Percentiles rank a stretch among this genome's conserved stretches.
phyloP scores from a whole-genome alignment of 2,329 filamentous ascomycete species.

The Fusarium cicatricum region DNA sequence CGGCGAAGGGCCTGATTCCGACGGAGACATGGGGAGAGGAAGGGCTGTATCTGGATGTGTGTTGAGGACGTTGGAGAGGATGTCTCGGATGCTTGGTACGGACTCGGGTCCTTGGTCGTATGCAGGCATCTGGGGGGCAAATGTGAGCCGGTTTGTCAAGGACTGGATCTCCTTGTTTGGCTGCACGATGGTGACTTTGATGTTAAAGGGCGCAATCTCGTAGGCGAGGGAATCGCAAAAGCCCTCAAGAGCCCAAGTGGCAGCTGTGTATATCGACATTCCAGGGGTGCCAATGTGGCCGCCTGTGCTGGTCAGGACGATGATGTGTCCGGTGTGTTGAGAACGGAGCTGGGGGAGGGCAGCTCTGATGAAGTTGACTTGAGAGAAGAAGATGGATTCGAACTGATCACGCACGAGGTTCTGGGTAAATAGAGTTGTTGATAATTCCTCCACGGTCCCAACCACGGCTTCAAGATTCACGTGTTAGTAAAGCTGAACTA shows the following conservation, averaged over 20 bases:
- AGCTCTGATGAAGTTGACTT: constrained; percentile 95
- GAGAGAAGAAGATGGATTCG: constrained; percentile 93
- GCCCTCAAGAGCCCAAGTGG: constrained; percentile 93
- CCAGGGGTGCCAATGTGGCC: constrained; percentile 94
- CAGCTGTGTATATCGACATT: constrained; percentile 88
- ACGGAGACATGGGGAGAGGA: constrained; percentile 38
- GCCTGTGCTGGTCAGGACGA: constrained; percentile 88
- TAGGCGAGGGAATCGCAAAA: constrained; percentile 96
- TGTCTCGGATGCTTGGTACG: constrained; percentile 83
- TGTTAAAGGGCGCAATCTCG: constrained; percentile 95
- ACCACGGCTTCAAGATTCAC: constrained; percentile 71
- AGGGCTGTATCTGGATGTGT: constrained; percentile 72
- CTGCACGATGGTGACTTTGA: constrained; percentile 95
- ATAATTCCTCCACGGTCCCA: constrained; percentile 90
- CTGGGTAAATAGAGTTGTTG: constrained; percentile 74
- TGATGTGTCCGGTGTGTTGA: constrained; percentile 87
- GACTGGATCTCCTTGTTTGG: constrained; percentile 92
- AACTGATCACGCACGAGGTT: constrained; percentile 91
- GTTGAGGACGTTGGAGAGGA: constrained; percentile 82
- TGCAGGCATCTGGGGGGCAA: constrained; percentile 77
- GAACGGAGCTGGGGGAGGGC: constrained; percentile 80
- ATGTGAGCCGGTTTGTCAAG: constrained; percentile 85
- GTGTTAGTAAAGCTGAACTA: constrained; percentile 19
- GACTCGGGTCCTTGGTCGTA: constrained; percentile 54
- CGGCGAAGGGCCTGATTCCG: constrained; percentile 42